Evolutionary conservation across 208 protist genomes (phyloP).

Genomic region (Trypanosoma boissoni): DNA sequence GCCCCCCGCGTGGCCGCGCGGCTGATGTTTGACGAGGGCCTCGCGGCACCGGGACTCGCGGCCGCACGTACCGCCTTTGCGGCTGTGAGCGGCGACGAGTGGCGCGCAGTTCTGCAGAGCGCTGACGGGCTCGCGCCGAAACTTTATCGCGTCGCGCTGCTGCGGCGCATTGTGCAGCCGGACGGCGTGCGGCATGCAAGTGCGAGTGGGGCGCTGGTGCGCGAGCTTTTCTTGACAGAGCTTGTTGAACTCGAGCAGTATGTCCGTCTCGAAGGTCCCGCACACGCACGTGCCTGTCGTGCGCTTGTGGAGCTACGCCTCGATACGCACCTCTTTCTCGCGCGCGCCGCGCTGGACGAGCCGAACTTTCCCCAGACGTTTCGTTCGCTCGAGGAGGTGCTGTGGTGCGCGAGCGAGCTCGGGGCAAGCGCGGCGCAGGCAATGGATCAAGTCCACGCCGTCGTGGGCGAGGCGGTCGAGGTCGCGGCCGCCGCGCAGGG

Average conservation of each 20-base stretch:
- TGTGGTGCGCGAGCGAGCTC: conserved; percentile 33
- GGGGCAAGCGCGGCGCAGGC: conserved; percentile 27
- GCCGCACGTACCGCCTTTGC: conserved; percentile 6
- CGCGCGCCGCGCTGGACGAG: conserved; percentile 36
- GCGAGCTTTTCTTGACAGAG: conserved; percentile 22
- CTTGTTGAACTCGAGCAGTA: conserved; percentile 21
- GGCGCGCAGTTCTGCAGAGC: conserved; percentile 3
- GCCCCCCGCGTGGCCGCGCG: conserved; percentile 13
- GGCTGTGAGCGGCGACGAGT: conserved; percentile 13
- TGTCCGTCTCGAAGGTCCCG: not conserved
- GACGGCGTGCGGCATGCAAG: conserved; percentile 8
- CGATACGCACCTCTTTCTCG: conserved; percentile 54
- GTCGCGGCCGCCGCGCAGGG: conserved; percentile 43
- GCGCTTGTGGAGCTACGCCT: conserved; percentile 64
- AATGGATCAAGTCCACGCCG: conserved; percentile 27
- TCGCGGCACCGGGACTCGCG: not conserved
- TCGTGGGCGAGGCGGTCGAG: conserved; percentile 38
- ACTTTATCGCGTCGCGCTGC: conserved; percentile 19
- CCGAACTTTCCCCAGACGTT: conserved; percentile 40
- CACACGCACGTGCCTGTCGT: not conserved
- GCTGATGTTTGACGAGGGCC: conserved; percentile 24
- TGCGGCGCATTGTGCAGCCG: conserved; percentile 16
- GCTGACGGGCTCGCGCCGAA: not conserved
- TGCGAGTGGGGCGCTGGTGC: conserved; percentile 16
- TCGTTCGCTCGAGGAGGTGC: conserved; percentile 50